Conservation (phyloP, 2,329 filamentous ascomycete species). For the Fusarium brachygibbosum region DNA sequence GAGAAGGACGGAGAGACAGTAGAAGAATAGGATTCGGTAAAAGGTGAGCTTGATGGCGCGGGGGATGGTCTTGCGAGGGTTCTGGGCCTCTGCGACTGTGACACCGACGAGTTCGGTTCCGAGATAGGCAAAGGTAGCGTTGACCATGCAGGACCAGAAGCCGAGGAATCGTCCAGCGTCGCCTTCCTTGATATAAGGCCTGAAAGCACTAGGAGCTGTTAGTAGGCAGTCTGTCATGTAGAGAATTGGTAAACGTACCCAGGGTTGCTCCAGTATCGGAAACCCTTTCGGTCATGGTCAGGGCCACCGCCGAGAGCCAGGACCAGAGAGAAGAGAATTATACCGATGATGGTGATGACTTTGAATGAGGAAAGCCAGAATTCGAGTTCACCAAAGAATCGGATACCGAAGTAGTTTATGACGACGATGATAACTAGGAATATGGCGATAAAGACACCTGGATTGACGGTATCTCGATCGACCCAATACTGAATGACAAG, state of each 20-base stretch:
- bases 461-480: conserved; percentile 73
- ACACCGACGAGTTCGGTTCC: conserved; percentile 83
- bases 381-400: conserved; percentile 75
- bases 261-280: conserved; percentile 75
- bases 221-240: background rate
- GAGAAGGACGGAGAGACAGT: conserved; percentile 79
- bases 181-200: conserved; percentile 46
- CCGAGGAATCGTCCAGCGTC: conserved; percentile 67
- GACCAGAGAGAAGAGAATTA: conserved; percentile 75
- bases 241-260: conserved; percentile 49
- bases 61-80: conserved; percentile 81
- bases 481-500: conserved; percentile 86
- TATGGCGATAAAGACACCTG: conserved; percentile 83
- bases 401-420: conserved; percentile 79
- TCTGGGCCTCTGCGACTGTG: conserved; percentile 83
- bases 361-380: conserved; percentile 77
- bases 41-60: conserved; percentile 85
- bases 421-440: conserved; percentile 72
- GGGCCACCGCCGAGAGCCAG: conserved; percentile 76
- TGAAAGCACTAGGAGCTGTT: conserved; percentile 54
- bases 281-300: conserved; percentile 71
- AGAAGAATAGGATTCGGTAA: conserved; percentile 86
- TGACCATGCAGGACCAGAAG: conserved; percentile 80
- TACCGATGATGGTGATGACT: conserved; percentile 73
- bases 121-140: conserved; percentile 83